phyloP scores from a whole-genome alignment of 805 yeast species.

The Yarrowia bubula region DNA sequence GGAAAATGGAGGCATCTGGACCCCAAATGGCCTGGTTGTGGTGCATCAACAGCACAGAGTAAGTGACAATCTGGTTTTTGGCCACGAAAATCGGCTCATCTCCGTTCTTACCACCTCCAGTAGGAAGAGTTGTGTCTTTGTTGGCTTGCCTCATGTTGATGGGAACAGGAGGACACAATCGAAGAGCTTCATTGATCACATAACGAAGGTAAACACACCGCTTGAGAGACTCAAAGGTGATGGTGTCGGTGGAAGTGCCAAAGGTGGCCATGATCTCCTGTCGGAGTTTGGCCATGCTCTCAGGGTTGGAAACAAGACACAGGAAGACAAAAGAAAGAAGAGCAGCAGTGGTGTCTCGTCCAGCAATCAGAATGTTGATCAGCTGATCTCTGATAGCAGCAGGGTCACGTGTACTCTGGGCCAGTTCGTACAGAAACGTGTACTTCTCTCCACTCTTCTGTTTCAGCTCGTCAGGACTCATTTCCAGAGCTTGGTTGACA shows the following conservation, averaged over 20 bases:
- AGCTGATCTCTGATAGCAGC: conserved; percentile 50
- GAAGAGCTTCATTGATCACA: conserved; percentile 49
- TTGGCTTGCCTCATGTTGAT: conserved; percentile 48
- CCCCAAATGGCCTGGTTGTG: conserved; percentile 45
- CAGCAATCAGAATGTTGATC: conserved; percentile 52
- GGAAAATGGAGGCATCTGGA: conserved; percentile 44
- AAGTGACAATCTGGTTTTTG: conserved; percentile 46
- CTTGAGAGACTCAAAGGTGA: conserved; percentile 50
- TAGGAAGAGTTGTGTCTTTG: conserved; percentile 49
- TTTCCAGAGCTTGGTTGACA: conserved; percentile 43
- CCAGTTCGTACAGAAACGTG: conserved; percentile 50
- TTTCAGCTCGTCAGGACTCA: conserved; percentile 23
- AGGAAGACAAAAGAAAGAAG: conserved; percentile 47
- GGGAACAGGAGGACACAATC: conserved; percentile 56
- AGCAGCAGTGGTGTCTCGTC: conserved; percentile 57
- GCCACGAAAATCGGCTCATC: conserved; percentile 44
- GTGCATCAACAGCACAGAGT: conserved; percentile 46
- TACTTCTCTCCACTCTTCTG: conserved; percentile 41
- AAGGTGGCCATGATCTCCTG: conserved; percentile 42
- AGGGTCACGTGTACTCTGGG: conserved; percentile 50
- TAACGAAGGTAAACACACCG: conserved; percentile 48
- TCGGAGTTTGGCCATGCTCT: conserved; percentile 40
- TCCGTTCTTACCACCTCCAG: conserved; percentile 51
- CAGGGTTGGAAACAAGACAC: conserved; percentile 44
- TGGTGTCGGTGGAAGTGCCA: conserved; percentile 35